Conservation (phyloP, 306 rosid genomes). For the Neltuma alba region DNA sequence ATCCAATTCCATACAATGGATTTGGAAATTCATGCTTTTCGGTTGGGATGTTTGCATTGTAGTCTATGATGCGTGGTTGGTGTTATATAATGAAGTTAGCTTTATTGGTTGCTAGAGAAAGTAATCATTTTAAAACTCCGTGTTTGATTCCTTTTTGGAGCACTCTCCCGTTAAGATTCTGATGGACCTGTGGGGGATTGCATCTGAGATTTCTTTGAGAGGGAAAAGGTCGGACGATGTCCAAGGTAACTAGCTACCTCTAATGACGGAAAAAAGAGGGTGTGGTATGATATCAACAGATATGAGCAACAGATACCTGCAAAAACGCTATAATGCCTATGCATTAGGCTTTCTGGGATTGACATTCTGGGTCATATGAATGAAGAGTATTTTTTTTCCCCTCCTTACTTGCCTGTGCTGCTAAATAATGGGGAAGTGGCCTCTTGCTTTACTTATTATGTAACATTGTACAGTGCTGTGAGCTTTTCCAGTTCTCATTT, state of each 20-base stretch:
- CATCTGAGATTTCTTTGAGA: not conserved
- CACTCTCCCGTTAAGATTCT: not conserved
- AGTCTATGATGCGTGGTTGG: not conserved
- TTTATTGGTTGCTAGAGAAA: not conserved
- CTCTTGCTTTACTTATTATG: not conserved
- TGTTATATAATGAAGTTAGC: not conserved
- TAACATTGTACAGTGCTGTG: not conserved
- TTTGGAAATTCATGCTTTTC: slow-evolving; percentile 12
- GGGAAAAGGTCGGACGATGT: not conserved
- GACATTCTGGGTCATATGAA: not conserved
- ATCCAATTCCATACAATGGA: slow-evolving; percentile 18
- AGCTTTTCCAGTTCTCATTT: not conserved
- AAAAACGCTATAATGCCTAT: not conserved
- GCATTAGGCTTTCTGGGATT: slow-evolving; percentile 12
- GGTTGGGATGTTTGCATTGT: not conserved
- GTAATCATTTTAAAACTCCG: not conserved
- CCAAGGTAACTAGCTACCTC: not conserved
- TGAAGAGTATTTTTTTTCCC: not conserved
- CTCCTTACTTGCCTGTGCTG: not conserved
- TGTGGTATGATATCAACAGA: not conserved
- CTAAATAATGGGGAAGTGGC: not conserved
- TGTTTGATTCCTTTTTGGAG: not conserved
- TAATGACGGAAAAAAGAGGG: not conserved
- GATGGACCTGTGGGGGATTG: not conserved
- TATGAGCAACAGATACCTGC: not conserved